A percentile compares a stretch with the other conserved stretches of the same genome.
These are phyloP conservation scores for Neonectria magnoliae DNA, from an alignment of 2,329 filamentous ascomycete genomes.

Conservation along the genomic window DNA sequence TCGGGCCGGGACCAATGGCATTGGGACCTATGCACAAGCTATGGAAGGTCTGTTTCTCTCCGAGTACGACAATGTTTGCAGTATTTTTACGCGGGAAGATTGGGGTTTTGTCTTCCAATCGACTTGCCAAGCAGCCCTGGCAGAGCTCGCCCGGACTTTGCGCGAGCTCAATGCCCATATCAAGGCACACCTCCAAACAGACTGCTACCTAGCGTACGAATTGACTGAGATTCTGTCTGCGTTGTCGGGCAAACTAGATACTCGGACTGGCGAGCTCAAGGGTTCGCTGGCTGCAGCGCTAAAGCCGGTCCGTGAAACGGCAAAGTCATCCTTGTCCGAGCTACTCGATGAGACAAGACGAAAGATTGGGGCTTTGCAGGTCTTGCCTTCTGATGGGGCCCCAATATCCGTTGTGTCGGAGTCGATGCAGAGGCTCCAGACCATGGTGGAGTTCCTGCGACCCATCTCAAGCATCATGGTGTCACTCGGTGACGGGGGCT, in stretches of 20 bases:
- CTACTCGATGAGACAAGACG: constrained; percentile 85
- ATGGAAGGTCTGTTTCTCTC: constrained; percentile 88
- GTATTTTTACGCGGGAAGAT: constrained; percentile 86
- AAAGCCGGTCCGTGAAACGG: constrained; percentile 90
- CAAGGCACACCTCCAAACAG: constrained; percentile 83
- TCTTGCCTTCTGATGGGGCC: constrained; percentile 81
- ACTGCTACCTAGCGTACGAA: constrained; percentile 95
- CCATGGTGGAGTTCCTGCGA: constrained; percentile 85
- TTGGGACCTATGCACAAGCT: constrained; percentile 86
- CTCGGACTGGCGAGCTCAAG: constrained; percentile 87
- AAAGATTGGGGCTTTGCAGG: constrained; percentile 71
- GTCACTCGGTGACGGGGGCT: constrained; percentile 91
- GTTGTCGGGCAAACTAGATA: constrained; percentile 82
- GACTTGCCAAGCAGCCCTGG: constrained; percentile 80
- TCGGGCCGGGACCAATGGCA: constrained; percentile 87
- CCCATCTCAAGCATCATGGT: constrained; percentile 91
- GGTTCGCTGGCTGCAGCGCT: constrained; percentile 83
- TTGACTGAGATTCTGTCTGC: constrained; percentile 89
- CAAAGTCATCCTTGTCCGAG: constrained; percentile 84
- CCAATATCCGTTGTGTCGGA: constrained; percentile 82
- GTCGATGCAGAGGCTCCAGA: constrained; percentile 85
- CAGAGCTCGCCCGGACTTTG: constrained; percentile 85
- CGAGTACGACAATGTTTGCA: constrained; percentile 91
- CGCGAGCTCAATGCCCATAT: constrained; percentile 91
- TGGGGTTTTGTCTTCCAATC: constrained; percentile 82